Conservation (phyloP, 1,284 basidiomycete species). For the Meripilus lineatus region DNA sequence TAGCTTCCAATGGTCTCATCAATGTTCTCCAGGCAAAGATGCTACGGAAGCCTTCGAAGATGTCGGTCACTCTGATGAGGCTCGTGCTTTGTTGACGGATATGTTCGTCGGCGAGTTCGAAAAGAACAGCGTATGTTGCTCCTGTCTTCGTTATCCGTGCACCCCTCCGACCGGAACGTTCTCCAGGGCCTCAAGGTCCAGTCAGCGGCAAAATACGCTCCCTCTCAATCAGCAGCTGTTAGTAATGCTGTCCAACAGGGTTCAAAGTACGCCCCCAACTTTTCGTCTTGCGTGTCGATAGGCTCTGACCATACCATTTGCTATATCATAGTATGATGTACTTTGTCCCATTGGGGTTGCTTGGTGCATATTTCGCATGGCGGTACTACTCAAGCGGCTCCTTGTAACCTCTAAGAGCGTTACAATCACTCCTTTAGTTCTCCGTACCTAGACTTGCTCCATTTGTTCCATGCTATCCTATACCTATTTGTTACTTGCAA, state of each 20-base stretch:
- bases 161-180: constrained; percentile 3
- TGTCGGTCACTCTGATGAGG: constrained; percentile 98
- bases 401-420: too few species aligned
- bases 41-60: constrained; percentile 99
- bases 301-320: constrained; percentile 1
- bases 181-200: constrained; percentile 45
- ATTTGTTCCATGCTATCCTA: not conserved
- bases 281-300: constrained; percentile 9
- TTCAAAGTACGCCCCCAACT: constrained; percentile 53
- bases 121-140: constrained; percentile 52
- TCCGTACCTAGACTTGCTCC: not conserved
- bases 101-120: constrained; percentile 81
- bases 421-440: not conserved
- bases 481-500: not conserved
- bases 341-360: constrained; percentile 68
- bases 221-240: constrained; percentile 29
- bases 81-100: constrained; percentile 78
- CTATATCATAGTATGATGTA: constrained; percentile 61
- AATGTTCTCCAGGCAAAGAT: constrained; percentile 72
- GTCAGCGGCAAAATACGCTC: constrained; percentile 29
- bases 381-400: constrained; percentile 57
- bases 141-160: not conserved
- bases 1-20: too few species aligned
- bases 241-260: constrained; percentile 56
- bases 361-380: constrained; percentile 82